Base-by-base conservation (phyloP, 2,329 filamentous ascomycete genomes). In the Simplicillium sp. region DNA sequence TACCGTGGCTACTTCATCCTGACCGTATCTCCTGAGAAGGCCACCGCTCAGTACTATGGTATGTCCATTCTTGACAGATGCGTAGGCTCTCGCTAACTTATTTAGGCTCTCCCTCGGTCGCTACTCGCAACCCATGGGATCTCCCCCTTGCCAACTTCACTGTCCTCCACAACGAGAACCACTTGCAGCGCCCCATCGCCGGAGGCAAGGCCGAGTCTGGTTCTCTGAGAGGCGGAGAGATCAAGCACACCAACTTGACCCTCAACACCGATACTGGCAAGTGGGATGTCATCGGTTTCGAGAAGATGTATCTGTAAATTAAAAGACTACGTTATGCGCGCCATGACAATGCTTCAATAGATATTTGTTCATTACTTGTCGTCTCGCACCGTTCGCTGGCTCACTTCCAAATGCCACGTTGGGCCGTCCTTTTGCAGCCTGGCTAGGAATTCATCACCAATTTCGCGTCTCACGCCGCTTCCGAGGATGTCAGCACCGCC, bases 1-100 rank as follows among this genome's bases (percentile, higher is more conserved):
- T 87, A 86, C 57, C 70, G 82, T 14, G 84, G 83, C 1, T 87
- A 87, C 61, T 86, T 78, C 49, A 73, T 82, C 52, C 62, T 87
- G 33, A 68, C 72, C 37, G 64, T 84, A 41, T 66, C 62, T 15
- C 66, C 73, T 16, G 66, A 80, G 11, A 62, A 71, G 35, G 67
- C 83, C 2, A 64, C 73, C n/a, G 82, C 82, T 0, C 66, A 67
- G 11, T 87, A 72, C 60, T 87, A 79, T 49, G 82, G 78, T 33
- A 52, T 73, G 52, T 35, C 29, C 11, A 31, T 8, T 13, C 4
- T n/a, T 25, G 11, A 33, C 15, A n/a, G 29, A 31, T 12, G 4
- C 12, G 29, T 28, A 14, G 15, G 18, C 3, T 38, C 28, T 17
- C 11, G 35, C 37, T 25, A 25, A 28, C 14, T 11, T 8, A 9